phyloP scores from a whole-genome alignment of 257 asterid genomes.

The Osmanthus fragrans region DNA sequence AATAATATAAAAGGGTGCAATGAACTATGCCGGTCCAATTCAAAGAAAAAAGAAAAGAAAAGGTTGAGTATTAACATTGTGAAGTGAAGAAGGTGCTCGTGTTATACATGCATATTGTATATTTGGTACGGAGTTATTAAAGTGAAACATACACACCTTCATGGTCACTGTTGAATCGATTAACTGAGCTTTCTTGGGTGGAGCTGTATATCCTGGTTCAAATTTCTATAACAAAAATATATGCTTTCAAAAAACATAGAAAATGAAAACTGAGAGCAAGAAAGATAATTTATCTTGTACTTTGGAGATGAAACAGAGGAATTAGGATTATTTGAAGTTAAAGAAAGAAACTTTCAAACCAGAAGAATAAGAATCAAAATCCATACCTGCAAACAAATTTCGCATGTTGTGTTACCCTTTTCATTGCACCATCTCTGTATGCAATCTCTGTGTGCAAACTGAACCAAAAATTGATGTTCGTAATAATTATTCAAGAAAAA shows the following conservation, averaged over 20 bases:
- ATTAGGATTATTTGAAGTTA: no score
- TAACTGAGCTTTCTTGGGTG: constrained; percentile 48
- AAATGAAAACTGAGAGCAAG: no score
- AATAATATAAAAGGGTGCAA: not conserved
- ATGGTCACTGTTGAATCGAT: constrained; percentile 51
- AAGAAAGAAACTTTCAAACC: no score
- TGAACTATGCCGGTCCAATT: constrained; percentile 29
- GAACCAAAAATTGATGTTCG: not conserved
- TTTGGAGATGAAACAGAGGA: no score
- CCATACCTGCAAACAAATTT: constrained; percentile 84
- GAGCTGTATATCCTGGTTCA: constrained; percentile 72
- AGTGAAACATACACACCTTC: constrained; percentile 42
- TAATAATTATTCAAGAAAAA: no score
- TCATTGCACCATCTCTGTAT: constrained; percentile 77
- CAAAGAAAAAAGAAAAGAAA: constrained; percentile 11
- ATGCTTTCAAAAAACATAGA: no score
- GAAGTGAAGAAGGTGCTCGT: not conserved
- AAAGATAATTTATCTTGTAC: no score
- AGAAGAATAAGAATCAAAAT: not conserved
- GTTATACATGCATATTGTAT: not conserved
- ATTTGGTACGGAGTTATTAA: not conserved
- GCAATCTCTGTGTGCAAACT: constrained; percentile 63
- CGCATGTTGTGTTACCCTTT: constrained; percentile 83
- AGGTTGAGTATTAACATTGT: not conserved
- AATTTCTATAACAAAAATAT: constrained; percentile 41